Evolutionary conservation across 495 filamentous ascomycete species (phyloP).

Genomic region (Emericellopsis terricola): DNA sequence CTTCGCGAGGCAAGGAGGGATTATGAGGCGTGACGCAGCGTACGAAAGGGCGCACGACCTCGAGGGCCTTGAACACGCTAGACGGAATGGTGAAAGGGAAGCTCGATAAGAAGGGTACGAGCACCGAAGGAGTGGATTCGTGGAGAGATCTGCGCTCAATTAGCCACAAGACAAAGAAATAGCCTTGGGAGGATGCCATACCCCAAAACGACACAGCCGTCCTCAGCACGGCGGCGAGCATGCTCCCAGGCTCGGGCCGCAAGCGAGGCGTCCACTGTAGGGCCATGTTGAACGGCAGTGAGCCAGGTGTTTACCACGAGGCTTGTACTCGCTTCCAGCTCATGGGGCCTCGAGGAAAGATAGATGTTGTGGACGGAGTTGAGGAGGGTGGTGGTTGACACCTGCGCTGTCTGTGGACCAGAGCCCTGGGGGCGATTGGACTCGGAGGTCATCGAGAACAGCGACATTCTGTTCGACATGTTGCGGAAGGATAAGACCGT

Average conservation of each 20-base stretch:
- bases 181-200: slow-evolving; percentile 19
- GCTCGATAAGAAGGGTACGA: slow-evolving; percentile 63
- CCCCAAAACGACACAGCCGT: slow-evolving; percentile 85
- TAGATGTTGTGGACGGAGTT: slow-evolving; percentile 86
- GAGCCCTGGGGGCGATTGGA: slow-evolving; percentile 39
- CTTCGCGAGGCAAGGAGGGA: slow-evolving; percentile 66
- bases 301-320: slow-evolving; percentile 92
- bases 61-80: slow-evolving; percentile 54
- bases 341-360: slow-evolving; percentile 60
- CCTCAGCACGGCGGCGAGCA: slow-evolving; percentile 83
- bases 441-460: slow-evolving; percentile 63
- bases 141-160: slow-evolving; percentile 72
- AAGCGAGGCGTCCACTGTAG: slow-evolving; percentile 60
- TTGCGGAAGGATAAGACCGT: slow-evolving; percentile 22
- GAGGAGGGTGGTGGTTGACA: slow-evolving; percentile 82
- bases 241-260: slow-evolving; percentile 89
- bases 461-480: slow-evolving; percentile 64
- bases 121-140: slow-evolving; percentile 66
- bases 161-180: no score
- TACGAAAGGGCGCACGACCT: slow-evolving; percentile 68
- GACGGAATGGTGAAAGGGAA: slow-evolving; percentile 63
- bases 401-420: slow-evolving; percentile 52
- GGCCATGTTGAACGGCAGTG: slow-evolving; percentile 47
- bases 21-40: slow-evolving; percentile 78
- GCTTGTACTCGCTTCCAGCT: slow-evolving; percentile 78